phyloP scores from a whole-genome alignment of 345 rosid species.

The Trapa incisa region DNA sequence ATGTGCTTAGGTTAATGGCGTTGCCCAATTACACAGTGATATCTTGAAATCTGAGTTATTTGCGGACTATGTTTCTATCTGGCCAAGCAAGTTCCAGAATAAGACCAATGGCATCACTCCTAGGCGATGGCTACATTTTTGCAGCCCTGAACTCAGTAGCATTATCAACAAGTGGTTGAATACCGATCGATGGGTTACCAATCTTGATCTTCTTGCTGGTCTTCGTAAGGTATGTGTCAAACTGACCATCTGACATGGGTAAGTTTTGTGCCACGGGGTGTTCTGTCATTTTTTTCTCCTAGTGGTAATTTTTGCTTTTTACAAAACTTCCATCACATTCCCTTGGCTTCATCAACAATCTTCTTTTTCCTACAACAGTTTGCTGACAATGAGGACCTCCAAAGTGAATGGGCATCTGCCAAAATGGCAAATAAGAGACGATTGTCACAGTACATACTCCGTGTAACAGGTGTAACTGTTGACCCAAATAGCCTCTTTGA shows the following conservation, averaged over 20 bases:
- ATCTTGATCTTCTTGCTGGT: constrained; percentile 75
- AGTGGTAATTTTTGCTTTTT: constrained; percentile 2
- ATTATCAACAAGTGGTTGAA: constrained; percentile 86
- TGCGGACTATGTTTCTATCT: constrained; percentile 80
- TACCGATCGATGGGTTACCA: constrained; percentile 79
- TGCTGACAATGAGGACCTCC: constrained; percentile 62
- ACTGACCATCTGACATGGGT: background rate
- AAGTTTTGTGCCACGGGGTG: background rate
- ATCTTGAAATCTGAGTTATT: constrained; percentile 79
- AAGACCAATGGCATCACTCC: constrained; percentile 97
- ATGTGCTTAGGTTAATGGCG: constrained; percentile 74
- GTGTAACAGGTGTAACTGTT: constrained; percentile 66
- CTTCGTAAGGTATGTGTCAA: constrained; percentile 54
- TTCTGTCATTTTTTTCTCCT: background rate
- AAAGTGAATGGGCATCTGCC: constrained; percentile 86
- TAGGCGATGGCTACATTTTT: constrained; percentile 90
- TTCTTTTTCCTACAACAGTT: constrained; percentile 39
- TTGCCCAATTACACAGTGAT: constrained; percentile 93
- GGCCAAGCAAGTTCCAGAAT: constrained; percentile 92
- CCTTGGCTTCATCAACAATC: background rate
- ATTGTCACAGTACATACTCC: constrained; percentile 55
- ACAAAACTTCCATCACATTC: background rate
- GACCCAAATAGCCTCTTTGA: constrained; percentile 81
- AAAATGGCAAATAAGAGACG: constrained; percentile 83
- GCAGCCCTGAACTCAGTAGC: constrained; percentile 91